These are phyloP conservation scores for Fusarium illudens DNA, from an alignment of 2,329 filamentous ascomycete species.

Conservation along the genomic window DNA sequence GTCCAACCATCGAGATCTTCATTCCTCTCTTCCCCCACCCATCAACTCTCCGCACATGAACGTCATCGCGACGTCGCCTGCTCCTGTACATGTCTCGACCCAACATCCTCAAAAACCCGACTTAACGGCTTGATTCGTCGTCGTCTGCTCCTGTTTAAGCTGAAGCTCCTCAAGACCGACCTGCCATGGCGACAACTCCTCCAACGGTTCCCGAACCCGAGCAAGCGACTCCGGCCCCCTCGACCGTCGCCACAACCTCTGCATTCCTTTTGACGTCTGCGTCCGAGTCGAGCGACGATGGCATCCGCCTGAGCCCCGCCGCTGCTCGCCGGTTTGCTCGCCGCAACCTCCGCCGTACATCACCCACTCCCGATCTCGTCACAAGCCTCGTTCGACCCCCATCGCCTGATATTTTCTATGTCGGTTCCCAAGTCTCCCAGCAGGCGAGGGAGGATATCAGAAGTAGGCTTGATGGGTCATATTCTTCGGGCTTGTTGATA, in stretches of 20 bases:
- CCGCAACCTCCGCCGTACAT: slow-evolving; percentile 47
- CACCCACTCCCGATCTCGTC: slow-evolving; percentile 52
- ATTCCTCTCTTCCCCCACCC: slow-evolving; percentile 15
- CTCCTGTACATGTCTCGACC: slow-evolving; percentile 21
- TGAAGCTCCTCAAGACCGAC: slow-evolving; percentile 6
- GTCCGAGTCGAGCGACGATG: slow-evolving; percentile 51
- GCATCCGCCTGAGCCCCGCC: slow-evolving; percentile 46
- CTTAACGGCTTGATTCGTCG: slow-evolving; percentile 9
- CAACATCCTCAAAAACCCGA: slow-evolving; percentile 7
- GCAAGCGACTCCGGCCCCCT: slow-evolving; percentile 23
- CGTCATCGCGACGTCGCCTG: slow-evolving; percentile 33
- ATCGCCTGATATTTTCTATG: slow-evolving; percentile 49
- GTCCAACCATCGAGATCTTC: slow-evolving; percentile 32
- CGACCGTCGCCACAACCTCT: slow-evolving; percentile 4
- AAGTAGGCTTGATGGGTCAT: slow-evolving; percentile 16
- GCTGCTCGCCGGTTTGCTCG: slow-evolving; percentile 49
- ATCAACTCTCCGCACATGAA: slow-evolving; percentile 17
- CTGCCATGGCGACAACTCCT: slow-evolving; percentile 36
- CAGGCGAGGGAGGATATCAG: slow-evolving; percentile 34
- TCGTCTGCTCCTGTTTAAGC: slow-evolving; percentile 7
- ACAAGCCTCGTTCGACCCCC: slow-evolving; percentile 51
- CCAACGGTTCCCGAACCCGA: slow-evolving; percentile 19
- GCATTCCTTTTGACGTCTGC: slow-evolving; percentile 28
- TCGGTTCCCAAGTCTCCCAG: slow-evolving; percentile 40
- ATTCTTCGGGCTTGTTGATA: slow-evolving; percentile 26